Evolutionary conservation across 1,284 basidiomycete species (phyloP).

Genomic region (Anthracocystis setariae): DNA sequence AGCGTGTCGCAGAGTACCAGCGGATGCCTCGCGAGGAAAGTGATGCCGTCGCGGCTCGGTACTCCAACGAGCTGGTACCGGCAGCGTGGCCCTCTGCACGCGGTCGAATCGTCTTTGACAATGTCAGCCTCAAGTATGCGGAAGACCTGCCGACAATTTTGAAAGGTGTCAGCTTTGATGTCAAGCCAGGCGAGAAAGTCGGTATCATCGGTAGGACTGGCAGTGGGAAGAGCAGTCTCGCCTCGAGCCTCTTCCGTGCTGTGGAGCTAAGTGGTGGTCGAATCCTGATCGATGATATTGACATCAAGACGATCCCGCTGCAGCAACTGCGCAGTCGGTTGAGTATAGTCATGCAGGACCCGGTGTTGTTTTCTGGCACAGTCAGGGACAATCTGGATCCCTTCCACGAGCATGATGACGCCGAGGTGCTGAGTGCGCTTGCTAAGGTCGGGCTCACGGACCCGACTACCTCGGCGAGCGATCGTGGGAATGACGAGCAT

Average conservation of each 20-base stretch:
- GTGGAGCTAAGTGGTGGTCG: slow-evolving; percentile 52
- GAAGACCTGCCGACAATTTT: slow-evolving; percentile 85
- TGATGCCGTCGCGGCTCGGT: slow-evolving; percentile 10
- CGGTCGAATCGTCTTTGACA: slow-evolving; percentile 74
- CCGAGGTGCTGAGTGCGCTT: slow-evolving; percentile 75
- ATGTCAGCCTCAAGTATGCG: slow-evolving; percentile 82
- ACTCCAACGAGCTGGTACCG: slow-evolving; percentile 31
- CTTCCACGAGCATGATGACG: slow-evolving; percentile 83
- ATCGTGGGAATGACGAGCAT: slow-evolving; percentile 13
- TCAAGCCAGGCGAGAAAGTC: slow-evolving; percentile 77
- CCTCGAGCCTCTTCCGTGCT: slow-evolving; percentile 32
- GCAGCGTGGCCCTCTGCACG: slow-evolving; percentile 70
- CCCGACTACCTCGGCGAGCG: slow-evolving; percentile 34
- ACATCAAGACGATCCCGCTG: slow-evolving; percentile 46
- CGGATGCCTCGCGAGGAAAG: slow-evolving; percentile 82
- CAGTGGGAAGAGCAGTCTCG: slow-evolving; percentile 57
- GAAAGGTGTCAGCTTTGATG: slow-evolving; percentile 78
- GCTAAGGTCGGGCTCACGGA: slow-evolving; percentile 53
- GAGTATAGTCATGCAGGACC: slow-evolving; percentile 73
- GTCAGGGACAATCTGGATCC: slow-evolving; percentile 88
- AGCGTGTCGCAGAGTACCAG: slow-evolving; percentile 87
- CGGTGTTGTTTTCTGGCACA: slow-evolving; percentile 86
- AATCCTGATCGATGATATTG: slow-evolving; percentile 61
- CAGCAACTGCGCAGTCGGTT: slow-evolving; percentile 67
- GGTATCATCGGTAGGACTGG: slow-evolving; percentile 72